Percentiles rank a stretch among this genome's conserved stretches.
phyloP scores from a whole-genome alignment of 2,329 filamentous ascomycete genomes.

The Achaetomium macrosporum region DNA sequence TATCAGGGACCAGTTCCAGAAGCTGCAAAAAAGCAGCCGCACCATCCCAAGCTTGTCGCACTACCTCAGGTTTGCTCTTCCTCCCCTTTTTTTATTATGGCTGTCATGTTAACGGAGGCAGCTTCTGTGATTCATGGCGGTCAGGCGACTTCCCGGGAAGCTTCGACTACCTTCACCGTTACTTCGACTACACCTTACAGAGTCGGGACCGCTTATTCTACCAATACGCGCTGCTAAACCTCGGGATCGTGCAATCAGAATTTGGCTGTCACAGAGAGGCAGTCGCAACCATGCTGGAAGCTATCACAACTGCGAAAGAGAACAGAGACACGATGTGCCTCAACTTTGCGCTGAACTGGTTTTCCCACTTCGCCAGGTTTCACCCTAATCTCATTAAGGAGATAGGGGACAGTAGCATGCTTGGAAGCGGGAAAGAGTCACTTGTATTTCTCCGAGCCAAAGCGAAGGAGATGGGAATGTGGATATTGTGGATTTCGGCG shows the following conservation, averaged over 20 bases:
- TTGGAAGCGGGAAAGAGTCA: constrained; percentile 74
- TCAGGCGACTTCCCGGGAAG: constrained; percentile 84
- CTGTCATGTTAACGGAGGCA: constrained; percentile 30
- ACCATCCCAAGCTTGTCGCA: constrained; percentile 68
- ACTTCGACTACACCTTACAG: constrained; percentile 95
- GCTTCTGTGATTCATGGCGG: constrained; percentile 87
- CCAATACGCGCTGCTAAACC: constrained; percentile 88
- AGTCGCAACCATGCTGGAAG: constrained; percentile 89
- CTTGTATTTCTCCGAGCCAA: constrained; percentile 79
- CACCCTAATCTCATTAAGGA: constrained; percentile 70
- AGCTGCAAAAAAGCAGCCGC: constrained; percentile 60
- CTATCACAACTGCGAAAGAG: constrained; percentile 88
- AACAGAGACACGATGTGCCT: constrained; percentile 88
- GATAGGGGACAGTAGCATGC: constrained; percentile 64
- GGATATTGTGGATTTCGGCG: constrained; percentile 75
- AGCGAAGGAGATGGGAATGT: constrained; percentile 81
- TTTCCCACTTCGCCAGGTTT: constrained; percentile 87
- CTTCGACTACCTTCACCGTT: constrained; percentile 86
- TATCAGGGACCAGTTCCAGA: constrained; percentile 64
- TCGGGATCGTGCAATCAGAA: constrained; percentile 89
- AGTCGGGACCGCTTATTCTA: constrained; percentile 78
- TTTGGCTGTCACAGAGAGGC: constrained; percentile 90
- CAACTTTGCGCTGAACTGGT: constrained; percentile 93
- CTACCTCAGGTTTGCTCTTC: constrained; percentile 58
- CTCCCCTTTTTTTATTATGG: constrained; percentile 8